A percentile compares a stretch with the other conserved stretches of the same genome.
Evolutionary conservation across 768 basidiomycete genomes (phyloP).

Genomic region (Coprinopsis marcescibilis): DNA sequence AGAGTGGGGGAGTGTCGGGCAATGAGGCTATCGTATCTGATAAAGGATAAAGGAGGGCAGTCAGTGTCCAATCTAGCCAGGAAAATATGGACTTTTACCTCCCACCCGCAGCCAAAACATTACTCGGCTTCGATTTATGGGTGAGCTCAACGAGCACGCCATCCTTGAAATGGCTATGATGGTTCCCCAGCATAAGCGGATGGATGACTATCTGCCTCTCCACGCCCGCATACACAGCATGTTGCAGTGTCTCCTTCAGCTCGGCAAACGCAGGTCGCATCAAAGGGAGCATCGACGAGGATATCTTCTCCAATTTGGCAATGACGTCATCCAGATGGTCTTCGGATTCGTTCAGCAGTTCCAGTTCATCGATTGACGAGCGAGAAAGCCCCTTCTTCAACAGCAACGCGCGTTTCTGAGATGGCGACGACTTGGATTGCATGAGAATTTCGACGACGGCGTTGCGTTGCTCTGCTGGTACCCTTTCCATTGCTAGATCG

Average conservation of each 20-base stretch:
- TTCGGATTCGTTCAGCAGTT: constrained; percentile 59
- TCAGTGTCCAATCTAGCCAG: no score
- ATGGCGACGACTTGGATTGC: constrained; percentile 56
- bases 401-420: constrained; percentile 65
- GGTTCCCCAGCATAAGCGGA: constrained; percentile 68
- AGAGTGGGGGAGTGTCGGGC: constrained; percentile 41
- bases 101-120: constrained; percentile 78
- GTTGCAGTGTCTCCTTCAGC: constrained; percentile 56
- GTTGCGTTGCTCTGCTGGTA: constrained; percentile 50
- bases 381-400: constrained; percentile 66
- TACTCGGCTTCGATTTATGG: constrained; percentile 55
- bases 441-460: constrained; percentile 61
- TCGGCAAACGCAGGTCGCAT: constrained; percentile 53
- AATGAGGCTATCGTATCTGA: constrained; percentile 74
- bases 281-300: constrained; percentile 43
- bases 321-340: constrained; percentile 57
- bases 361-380: constrained; percentile 68
- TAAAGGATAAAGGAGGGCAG: constrained; percentile 1
- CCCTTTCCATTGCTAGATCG: constrained; percentile 54
- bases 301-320: constrained; percentile 52
- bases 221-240: constrained; percentile 58
- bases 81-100: constrained; percentile 35
- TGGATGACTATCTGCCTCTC: constrained; percentile 57
- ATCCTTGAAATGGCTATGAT: constrained; percentile 60
- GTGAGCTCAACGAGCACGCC: constrained; percentile 76